Percentiles rank a stretch among this genome's conserved stretches.
phyloP scores from a whole-genome alignment of 371 early-diverging fungal genomes.

The Syncephalis plumigaleata region DNA sequence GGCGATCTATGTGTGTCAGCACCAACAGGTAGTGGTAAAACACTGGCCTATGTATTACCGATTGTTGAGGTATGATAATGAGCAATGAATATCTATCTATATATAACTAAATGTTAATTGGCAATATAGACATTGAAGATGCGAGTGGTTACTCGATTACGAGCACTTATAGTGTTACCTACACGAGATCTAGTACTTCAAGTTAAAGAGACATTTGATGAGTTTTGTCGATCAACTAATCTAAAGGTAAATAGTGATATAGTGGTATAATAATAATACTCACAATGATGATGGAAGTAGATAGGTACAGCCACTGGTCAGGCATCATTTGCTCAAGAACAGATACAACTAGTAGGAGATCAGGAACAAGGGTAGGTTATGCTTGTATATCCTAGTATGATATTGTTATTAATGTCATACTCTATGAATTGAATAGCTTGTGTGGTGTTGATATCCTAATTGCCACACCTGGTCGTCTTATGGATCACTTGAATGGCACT shows the following conservation, averaged over 20 bases:
- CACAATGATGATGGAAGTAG: constrained; percentile 2
- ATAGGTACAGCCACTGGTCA: constrained; percentile 59
- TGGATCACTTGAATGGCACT: constrained; percentile 74
- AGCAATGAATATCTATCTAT: neutral
- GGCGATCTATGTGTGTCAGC: constrained; percentile 78
- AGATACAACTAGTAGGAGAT: constrained; percentile 38
- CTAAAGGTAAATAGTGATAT: constrained; percentile 19
- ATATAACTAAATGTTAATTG: neutral
- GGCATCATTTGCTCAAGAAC: constrained; percentile 61
- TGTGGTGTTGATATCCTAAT: constrained; percentile 78
- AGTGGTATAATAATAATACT: neutral
- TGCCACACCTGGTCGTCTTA: constrained; percentile 88
- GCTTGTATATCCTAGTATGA: constrained; percentile 15
- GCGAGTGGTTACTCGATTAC: constrained; percentile 49
- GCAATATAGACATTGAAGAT: constrained; percentile 29
- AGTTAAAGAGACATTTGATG: constrained; percentile 68
- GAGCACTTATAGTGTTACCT: constrained; percentile 79
- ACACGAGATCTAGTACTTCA: constrained; percentile 80
- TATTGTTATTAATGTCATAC: neutral
- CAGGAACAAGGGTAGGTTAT: constrained; percentile 12
- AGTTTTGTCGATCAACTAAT: constrained; percentile 49
- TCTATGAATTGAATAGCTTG: neutral
- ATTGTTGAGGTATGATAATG: constrained; percentile 70
- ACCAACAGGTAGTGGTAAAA: constrained; percentile 96
- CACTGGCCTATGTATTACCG: constrained; percentile 91